These are phyloP conservation scores for Fusarium irregulare DNA, from an alignment of 2,329 filamentous ascomycete species.

Conservation along the genomic window DNA sequence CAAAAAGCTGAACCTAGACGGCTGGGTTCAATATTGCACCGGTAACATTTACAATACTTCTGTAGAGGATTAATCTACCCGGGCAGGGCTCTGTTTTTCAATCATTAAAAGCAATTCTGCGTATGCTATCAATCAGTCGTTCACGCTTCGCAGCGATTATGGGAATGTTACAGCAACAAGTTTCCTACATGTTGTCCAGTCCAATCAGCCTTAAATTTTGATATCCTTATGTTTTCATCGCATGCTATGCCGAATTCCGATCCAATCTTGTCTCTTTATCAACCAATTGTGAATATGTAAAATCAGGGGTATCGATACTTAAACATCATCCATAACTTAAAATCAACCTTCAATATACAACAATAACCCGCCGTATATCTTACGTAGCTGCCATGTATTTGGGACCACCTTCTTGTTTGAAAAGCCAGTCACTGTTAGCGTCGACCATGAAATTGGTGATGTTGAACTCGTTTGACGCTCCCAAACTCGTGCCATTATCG, in stretches of 20 bases:
- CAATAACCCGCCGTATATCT: not conserved
- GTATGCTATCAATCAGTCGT: not conserved
- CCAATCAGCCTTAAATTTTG: not conserved
- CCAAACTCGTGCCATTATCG: constrained; percentile 42
- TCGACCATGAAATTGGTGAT: constrained; percentile 84
- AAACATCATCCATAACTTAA: constrained; percentile 12
- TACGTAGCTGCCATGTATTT: constrained; percentile 46
- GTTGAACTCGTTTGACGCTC: constrained; percentile 72
- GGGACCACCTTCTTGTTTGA: constrained; percentile 60
- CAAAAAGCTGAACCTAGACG: constrained; percentile 72
- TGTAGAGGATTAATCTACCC: constrained; percentile 19
- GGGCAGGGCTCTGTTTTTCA: not conserved
- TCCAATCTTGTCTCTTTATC: not conserved
- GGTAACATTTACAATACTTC: constrained; percentile 47
- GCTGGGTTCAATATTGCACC: constrained; percentile 70
- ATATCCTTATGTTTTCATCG: not conserved
- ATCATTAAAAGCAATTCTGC: not conserved
- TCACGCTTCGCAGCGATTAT: not conserved
- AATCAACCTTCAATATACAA: not conserved
- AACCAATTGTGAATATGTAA: constrained; percentile 8
- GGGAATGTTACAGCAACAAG: not conserved
- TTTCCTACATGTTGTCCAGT: constrained; percentile 5
- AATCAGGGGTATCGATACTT: constrained; percentile 35
- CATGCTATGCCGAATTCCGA: not conserved
- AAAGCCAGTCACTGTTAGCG: constrained; percentile 80